Evolutionary conservation across 2,329 filamentous ascomycete genomes (phyloP).

Genomic region (Fusarium continuum): DNA sequence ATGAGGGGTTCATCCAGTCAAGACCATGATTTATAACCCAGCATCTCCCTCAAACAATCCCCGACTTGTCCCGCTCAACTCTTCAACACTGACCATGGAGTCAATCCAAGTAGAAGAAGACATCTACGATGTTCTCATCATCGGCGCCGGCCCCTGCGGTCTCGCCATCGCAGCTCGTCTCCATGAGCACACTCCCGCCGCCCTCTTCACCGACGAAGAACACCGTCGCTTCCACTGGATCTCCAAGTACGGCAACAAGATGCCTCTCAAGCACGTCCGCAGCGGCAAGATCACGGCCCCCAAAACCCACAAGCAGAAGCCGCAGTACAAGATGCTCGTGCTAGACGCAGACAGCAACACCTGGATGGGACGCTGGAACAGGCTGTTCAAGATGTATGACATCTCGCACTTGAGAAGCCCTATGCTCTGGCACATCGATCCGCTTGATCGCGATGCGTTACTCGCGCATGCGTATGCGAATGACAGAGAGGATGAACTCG

Average conservation of each 20-base stretch:
- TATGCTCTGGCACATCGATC: conserved; percentile 86
- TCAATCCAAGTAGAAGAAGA: conserved; percentile 42
- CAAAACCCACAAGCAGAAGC: conserved; percentile 9
- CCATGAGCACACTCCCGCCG: conserved; percentile 76
- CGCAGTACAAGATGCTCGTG: conserved; percentile 63
- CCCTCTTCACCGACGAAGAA: conserved; percentile 84
- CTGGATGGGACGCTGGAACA: conserved; percentile 79
- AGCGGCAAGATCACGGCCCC: conserved; percentile 44
- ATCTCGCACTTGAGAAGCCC: conserved; percentile 79
- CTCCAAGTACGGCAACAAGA: conserved; percentile 68
- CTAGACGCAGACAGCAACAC: conserved; percentile 69
- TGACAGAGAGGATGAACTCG: conserved; percentile 68
- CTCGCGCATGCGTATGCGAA: conserved; percentile 73
- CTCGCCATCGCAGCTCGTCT: conserved; percentile 78
- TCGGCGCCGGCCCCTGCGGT: conserved; percentile 79
- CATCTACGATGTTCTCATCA: conserved; percentile 73
- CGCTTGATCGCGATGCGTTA: conserved; percentile 76
- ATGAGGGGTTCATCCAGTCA: not conserved
- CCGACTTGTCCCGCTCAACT: not conserved
- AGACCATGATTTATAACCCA: conserved; percentile 1
- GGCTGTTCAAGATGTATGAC: conserved; percentile 72
- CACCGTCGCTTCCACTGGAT: conserved; percentile 85
- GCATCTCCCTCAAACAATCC: not conserved
- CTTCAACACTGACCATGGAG: conserved; percentile 4
- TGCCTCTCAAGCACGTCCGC: conserved; percentile 62